Evolutionary conservation across 306 rosid species (phyloP), one percentile per base, ranked within the genome.

Genomic region (Fragaria ananassa): DNA sequence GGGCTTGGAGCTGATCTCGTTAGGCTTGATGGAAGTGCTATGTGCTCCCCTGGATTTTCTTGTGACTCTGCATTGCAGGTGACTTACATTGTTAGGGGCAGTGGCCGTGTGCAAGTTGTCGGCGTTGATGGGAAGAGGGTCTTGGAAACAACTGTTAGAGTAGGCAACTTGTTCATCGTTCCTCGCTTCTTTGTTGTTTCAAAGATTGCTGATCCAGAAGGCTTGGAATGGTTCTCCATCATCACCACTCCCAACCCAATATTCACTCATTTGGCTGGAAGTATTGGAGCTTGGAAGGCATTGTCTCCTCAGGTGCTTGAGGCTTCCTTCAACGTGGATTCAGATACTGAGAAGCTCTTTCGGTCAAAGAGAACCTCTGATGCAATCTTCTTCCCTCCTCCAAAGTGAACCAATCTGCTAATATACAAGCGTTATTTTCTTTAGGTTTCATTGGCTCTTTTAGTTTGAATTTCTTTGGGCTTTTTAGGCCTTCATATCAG

Each of bases 151-250:
- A 89, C 88, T 1, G 14, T 91, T 2, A 86, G 83, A 61, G 93
- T 83, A 8, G 94, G 98, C 3, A 87, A 88, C 50, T 68, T 91
- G 87, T 91, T 94, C 85, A 91, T 94, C 9, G 98, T 94, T 14
- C 97, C 97, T 2, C 83, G 97, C 70, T 91, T 94, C 56, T 87
- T 87, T 41, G 97, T 93, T 14, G 97, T 93, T 18, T 91, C 97
- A 0, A 91, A 93, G 93, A 93, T 93, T 68, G 91, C 87, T 78
- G 85, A 86, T 75, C 84, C 91, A 9, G 92, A 87, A 25, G 97
- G 97, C 11, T 3, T 93, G 87, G 97, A 89, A 41, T 93, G 98
- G 98, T 93, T 93, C 78, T 93, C 98, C 13, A 93, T 93, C 57
- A 88, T 91, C 79, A 75, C 90, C 46, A 90, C 96, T 62, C 97